Conservation (phyloP, 495 filamentous ascomycete species). For the Lindgomyces ingoldianus region DNA sequence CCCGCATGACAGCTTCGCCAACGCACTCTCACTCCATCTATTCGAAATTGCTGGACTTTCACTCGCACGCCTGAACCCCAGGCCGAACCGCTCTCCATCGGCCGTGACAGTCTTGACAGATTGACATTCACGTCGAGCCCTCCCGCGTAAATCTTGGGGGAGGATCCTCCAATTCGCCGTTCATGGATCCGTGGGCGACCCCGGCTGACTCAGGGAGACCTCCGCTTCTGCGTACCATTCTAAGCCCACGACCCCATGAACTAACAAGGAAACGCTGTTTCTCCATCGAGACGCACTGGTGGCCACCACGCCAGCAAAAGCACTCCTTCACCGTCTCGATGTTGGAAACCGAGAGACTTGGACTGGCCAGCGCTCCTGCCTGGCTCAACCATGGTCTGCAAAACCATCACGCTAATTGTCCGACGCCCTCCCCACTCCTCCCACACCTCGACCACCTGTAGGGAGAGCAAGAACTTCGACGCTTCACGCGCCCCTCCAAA, state of each 20-base stretch:
- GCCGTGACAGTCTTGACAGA: too few relatives aligned
- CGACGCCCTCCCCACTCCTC: neutral
- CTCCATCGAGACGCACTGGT: too few relatives aligned
- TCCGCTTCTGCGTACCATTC: neutral
- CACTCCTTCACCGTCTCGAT: neutral
- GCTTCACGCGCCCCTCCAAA: too few relatives aligned
- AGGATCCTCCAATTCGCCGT: too few relatives aligned
- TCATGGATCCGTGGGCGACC: neutral
- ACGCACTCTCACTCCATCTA: neutral
- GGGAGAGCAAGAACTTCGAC: too few relatives aligned
- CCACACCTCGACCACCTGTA: neutral
- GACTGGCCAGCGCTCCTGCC: conserved; percentile 1
- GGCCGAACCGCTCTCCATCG: neutral
- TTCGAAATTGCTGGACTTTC: neutral
- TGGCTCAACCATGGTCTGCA: neutral
- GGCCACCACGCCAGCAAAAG: too few relatives aligned
- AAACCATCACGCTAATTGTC: neutral
- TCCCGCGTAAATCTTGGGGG: too few relatives aligned
- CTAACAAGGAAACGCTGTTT: neutral
- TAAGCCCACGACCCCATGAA: neutral
- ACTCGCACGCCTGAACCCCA: neutral
- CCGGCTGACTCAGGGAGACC: neutral
- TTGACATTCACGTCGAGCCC: too few relatives aligned
- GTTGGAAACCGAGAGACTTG: neutral
- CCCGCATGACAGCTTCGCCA: neutral